Evolutionary conservation across 116 monocot species (phyloP), one percentile per base, ranked within the genome.

Genomic region (Posidonia oceanica): DNA sequence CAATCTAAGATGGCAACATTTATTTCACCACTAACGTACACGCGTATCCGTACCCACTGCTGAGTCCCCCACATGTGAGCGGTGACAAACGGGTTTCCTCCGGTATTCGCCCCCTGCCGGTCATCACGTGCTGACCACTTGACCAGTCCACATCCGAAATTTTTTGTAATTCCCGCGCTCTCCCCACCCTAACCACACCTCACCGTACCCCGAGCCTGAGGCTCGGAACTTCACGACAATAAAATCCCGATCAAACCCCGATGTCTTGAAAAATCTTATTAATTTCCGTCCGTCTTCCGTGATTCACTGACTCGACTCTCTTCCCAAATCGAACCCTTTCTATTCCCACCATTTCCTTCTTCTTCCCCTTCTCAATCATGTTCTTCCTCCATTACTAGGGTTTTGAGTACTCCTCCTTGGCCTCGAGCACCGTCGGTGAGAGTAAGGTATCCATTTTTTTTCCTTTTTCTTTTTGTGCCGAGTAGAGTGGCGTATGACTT

Each of bases 141-240:
- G 22, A 11, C 61, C 61, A 4, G 48, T 36, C 21, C 10, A 22
- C 13, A 20, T 36, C 23, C 3, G 61, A 12, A 3, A 61, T 36
- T 21, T 61, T 61, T 61, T 13, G 61, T 61, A 61, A 13, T 61
- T 61, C 61, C 61, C 61, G 61, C 61, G 61, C 23, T 61, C 4
- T n/a, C 5, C 20, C 20, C 57, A 57, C 57, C 18, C 57, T 4
- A 57, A 17, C 57, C 5, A 17, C 16, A 2, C 20, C 57, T 15
- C 15, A n/a, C 20, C 57, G 57, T 17, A 4, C 1, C 21, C 61
- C 61, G 61, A 61, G 21, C 36, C 61, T 22, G 36, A 23, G 61
- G 36, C 23, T 13, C 61, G 61, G 61, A 61, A 3, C 61, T 12
- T 36, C 7, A 61, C 61, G 61, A 1, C 23, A 36, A 29, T 29